Base-by-base conservation (phyloP, 1,284 basidiomycete species). In the Ceratobasidium papillatum region DNA sequence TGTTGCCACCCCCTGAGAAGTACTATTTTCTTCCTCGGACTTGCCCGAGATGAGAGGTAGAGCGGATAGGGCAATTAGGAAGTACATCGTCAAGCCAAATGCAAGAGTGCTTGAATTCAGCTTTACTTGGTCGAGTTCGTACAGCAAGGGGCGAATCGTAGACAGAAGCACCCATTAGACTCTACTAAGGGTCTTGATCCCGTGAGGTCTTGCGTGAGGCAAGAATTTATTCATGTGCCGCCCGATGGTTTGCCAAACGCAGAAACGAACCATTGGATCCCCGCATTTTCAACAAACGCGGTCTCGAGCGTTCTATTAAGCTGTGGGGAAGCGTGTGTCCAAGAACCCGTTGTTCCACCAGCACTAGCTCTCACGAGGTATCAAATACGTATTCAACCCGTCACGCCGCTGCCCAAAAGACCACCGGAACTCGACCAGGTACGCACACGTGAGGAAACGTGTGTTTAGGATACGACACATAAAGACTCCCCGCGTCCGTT, bases 341-440 rank as follows among this genome's bases (percentile, higher is more conserved):
- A 12, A 61, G 58, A 61, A 38, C 34, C n/a, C 14, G 52, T 54
- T 8, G 22, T 12, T n/a, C 22, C 22, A 14, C 30, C 8, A 27
- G 58, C n/a, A 4, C 17, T 9, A n/a, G 22, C 22, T 41, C 58
- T 61, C 58, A 61, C 58, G 58, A 22, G 36, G 58, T 19, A 43
- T 32, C 34, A 41, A 14, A 11, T 34, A 22, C 45, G 27, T 34
- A 65, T 65, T 64, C 32, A 9, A 19, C 0, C 7, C 22, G 63
- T 65, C 45, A 49, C 19, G 17, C 12, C 41, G 63, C 41, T 22
- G 63, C 27, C 43, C 45, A 12, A 62, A 30, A 51, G 63, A 32
- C 63, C 61, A 45, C 63, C 63, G 63, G 63, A 65, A 30, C 63
- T 65, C 63, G 63, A 17, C n/a, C 45, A 41, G 43, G 45, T 45